Base-by-base conservation (phyloP, 139 green algal species). In the Zygnema circumcarinatum region DNA sequence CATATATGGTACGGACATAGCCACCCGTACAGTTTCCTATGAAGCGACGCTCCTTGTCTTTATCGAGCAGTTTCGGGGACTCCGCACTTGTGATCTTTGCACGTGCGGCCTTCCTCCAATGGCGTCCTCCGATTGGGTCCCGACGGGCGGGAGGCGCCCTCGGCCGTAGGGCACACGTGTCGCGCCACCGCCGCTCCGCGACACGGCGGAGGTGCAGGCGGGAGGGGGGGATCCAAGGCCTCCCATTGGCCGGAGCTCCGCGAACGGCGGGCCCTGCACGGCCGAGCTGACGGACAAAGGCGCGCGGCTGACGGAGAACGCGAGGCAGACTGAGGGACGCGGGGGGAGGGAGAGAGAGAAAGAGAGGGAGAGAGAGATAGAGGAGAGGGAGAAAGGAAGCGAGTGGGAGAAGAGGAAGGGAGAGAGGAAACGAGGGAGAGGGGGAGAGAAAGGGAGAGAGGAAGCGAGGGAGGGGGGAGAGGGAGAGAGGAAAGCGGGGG, bases 41-140 rank as follows among this genome's bases (percentile, higher is more conserved):
- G n/a, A n/a, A n/a, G n/a, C n/a, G n/a, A n/a, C n/a, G n/a, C n/a
- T n/a, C n/a, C n/a, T n/a, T n/a, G n/a, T n/a, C n/a, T n/a, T n/a
- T n/a, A n/a, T n/a, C n/a, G n/a, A n/a, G n/a, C n/a, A n/a, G n/a
- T n/a, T n/a, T n/a, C n/a, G n/a, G n/a, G n/a, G n/a, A n/a, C n/a
- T n/a, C n/a, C n/a, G n/a, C n/a, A n/a, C n/a, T n/a, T n/a, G n/a
- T n/a, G n/a, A n/a, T n/a, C n/a, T n/a, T n/a, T n/a, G n/a, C n/a
- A n/a, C n/a, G n/a, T n/a, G n/a, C n/a, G n/a, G n/a, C n/a, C 20
- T 76, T 76, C 35, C 35, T 35, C 22, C 68, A 53, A 36, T 35
- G 68, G 35, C 11, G 25, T 11, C 16, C 38, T 42, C 68, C 68
- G 68, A 88, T 35, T 88, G 84, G 74, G 84, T 80, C 78, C 3